A percentile compares a stretch with the other conserved stretches of the same genome.
phyloP scores from a whole-genome alignment of 768 basidiomycete genomes.

The Tylopilus vinaceipallidus region DNA sequence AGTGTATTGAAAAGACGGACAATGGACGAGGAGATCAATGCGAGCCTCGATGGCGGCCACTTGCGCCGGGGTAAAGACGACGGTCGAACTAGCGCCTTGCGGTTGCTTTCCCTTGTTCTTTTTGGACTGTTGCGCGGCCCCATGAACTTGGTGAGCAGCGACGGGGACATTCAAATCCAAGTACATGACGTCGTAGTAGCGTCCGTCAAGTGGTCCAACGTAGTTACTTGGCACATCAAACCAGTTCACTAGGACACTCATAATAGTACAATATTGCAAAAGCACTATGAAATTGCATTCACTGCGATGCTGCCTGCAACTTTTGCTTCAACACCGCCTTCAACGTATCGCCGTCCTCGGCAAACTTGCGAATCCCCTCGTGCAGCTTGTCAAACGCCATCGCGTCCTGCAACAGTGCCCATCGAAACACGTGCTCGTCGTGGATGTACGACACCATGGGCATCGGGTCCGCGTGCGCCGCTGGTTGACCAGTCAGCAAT shows the following conservation, averaged over 20 bases:
- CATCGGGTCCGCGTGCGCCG: conserved; percentile 61
- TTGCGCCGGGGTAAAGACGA: conserved; percentile 53
- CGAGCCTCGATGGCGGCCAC: conserved; percentile 57
- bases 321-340: conserved; percentile 77
- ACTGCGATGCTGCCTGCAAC: conserved; percentile 27
- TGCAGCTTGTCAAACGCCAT: conserved; percentile 98
- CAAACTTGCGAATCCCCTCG: conserved; percentile 97
- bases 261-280: too few relatives aligned
- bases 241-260: too few relatives aligned
- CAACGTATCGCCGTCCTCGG: conserved; percentile 84
- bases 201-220: background rate
- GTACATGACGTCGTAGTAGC: conserved; percentile 52
- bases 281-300: too few relatives aligned
- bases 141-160: conserved; percentile 19
- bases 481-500: conserved; percentile 25
- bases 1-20: conserved; percentile 40
- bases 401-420: conserved; percentile 82
- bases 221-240: too few relatives aligned
- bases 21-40: conserved; percentile 68
- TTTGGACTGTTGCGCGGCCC: conserved; percentile 17
- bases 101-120: conserved; percentile 30
- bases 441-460: conserved; percentile 80
- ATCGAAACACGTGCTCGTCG: conserved; percentile 92
- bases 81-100: conserved; percentile 35
- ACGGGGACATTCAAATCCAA: conserved; percentile 69